phyloP scores from a whole-genome alignment of 2,329 filamentous ascomycete species.

The Ceratocystis variospora region DNA sequence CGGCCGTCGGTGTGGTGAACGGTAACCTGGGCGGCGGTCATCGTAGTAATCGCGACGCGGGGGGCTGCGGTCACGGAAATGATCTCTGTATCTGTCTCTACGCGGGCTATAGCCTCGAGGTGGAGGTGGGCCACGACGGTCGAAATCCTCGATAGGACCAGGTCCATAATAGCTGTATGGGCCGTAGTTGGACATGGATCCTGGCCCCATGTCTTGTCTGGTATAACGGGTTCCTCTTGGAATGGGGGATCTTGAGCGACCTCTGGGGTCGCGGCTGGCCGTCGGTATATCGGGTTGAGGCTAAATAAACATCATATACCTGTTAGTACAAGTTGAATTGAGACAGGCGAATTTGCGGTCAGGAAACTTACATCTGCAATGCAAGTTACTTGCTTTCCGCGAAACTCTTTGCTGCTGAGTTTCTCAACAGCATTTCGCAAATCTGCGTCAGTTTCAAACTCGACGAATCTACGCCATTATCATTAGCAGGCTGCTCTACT shows the following conservation, averaged over 20 bases:
- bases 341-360: neutral
- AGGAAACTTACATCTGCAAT: slow-evolving; percentile 60
- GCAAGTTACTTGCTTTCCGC: slow-evolving; percentile 75
- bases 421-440: slow-evolving; percentile 87
- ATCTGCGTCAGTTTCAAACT: slow-evolving; percentile 88
- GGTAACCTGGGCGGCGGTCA: slow-evolving; percentile 57
- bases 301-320: slow-evolving; percentile 29
- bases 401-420: slow-evolving; percentile 85
- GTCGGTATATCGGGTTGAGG: slow-evolving; percentile 56
- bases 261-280: slow-evolving; percentile 42
- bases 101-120: slow-evolving; percentile 74
- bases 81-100: slow-evolving; percentile 48
- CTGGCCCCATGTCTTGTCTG: slow-evolving; percentile 6
- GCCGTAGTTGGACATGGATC: slow-evolving; percentile 1
- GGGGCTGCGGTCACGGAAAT: slow-evolving; percentile 78
- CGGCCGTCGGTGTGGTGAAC: slow-evolving; percentile 67
- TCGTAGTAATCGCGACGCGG: slow-evolving; percentile 82
- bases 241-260: slow-evolving; percentile 63
- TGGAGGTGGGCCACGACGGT: slow-evolving; percentile 50
- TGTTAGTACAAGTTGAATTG: slow-evolving; percentile 2
- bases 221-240: slow-evolving; percentile 36
- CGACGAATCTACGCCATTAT: slow-evolving; percentile 61
- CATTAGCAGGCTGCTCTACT: neutral
- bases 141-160: slow-evolving; percentile 53
- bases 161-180: slow-evolving; percentile 3